These are phyloP conservation scores for Globisporangium heterothallicum DNA, from an alignment of 352 stramenopile species.

Conservation along the genomic window DNA sequence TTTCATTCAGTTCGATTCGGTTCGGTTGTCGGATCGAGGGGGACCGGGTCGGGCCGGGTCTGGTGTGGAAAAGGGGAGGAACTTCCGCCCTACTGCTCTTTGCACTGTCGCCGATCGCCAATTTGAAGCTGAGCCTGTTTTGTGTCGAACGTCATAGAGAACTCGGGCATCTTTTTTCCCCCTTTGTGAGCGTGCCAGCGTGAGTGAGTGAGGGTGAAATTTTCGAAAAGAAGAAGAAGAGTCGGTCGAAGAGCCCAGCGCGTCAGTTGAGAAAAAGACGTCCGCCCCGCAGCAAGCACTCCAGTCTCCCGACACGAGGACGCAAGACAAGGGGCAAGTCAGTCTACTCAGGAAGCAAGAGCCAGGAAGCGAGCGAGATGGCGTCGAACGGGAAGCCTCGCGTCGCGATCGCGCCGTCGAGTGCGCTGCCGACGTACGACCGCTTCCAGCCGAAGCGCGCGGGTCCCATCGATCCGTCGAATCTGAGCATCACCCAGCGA, in stretches of 20 bases:
- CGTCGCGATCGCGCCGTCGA: conserved; percentile 57
- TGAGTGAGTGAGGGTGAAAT: too few species aligned
- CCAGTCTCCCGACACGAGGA: too few species aligned
- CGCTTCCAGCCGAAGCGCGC: conserved; percentile 66
- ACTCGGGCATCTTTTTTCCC: background rate
- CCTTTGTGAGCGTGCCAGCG: too few species aligned
- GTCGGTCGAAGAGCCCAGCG: background rate
- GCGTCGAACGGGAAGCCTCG: conserved; percentile 30
- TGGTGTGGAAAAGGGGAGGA: too few species aligned
- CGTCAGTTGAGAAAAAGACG: conserved; percentile 13
- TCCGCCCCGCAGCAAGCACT: conserved; percentile 8
- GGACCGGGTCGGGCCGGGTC: background rate
- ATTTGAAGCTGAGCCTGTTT: conserved; percentile 10
- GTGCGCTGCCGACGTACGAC: conserved; percentile 71
- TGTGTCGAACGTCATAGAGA: conserved; percentile 11
- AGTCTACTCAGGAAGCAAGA: background rate
- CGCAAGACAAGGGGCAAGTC: too few species aligned
- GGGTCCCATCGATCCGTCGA: conserved; percentile 47
- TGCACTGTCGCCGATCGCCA: background rate
- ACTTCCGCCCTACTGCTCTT: background rate
- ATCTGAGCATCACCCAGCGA: conserved; percentile 70
- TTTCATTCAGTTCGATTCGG: conserved; percentile 3
- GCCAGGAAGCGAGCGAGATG: background rate
- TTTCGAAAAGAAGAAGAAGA: background rate
- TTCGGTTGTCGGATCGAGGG: background rate